phyloP scores from a whole-genome alignment of 169 alveolate species.

The Theileria orientalis region DNA sequence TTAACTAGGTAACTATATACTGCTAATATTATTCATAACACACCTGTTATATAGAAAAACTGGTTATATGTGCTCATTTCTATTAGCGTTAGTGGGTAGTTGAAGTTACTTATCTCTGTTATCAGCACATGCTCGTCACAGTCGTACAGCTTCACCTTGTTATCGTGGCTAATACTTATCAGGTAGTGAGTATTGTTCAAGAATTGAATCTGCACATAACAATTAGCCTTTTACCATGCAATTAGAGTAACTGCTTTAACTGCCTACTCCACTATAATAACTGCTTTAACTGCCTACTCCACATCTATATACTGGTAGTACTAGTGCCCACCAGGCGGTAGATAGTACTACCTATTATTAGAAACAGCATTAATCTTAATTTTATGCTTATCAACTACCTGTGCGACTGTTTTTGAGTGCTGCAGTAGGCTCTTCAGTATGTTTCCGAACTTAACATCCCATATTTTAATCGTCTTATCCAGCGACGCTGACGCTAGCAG shows the following conservation, averaged over 20 bases:
- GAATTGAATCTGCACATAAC: constrained; percentile 38
- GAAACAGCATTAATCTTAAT: too few relatives aligned
- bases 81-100: constrained; percentile 51
- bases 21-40: too few relatives aligned
- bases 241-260: neutral
- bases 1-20: too few relatives aligned
- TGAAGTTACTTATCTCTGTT: constrained; percentile 66
- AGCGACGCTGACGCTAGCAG: constrained; percentile 80
- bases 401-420: too few relatives aligned
- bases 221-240: neutral
- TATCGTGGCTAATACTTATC: constrained; percentile 50
- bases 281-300: neutral
- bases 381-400: too few relatives aligned
- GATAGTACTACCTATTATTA: too few relatives aligned
- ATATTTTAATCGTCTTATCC: constrained; percentile 81
- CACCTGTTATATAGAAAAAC: constrained; percentile 56
- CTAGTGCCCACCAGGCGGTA: too few relatives aligned
- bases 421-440: constrained; percentile 67
- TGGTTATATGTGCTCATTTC: constrained; percentile 58
- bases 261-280: neutral
- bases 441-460: constrained; percentile 87
- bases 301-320: too few relatives aligned
- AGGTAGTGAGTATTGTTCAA: constrained; percentile 54
- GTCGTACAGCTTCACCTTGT: constrained; percentile 76
- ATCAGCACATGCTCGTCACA: constrained; percentile 70